A percentile compares a stretch with the other conserved stretches of the same genome.
These are phyloP conservation scores for Amaranthus tricolor DNA, from an alignment of 179 eudicot genomes.

Conservation along the genomic window DNA sequence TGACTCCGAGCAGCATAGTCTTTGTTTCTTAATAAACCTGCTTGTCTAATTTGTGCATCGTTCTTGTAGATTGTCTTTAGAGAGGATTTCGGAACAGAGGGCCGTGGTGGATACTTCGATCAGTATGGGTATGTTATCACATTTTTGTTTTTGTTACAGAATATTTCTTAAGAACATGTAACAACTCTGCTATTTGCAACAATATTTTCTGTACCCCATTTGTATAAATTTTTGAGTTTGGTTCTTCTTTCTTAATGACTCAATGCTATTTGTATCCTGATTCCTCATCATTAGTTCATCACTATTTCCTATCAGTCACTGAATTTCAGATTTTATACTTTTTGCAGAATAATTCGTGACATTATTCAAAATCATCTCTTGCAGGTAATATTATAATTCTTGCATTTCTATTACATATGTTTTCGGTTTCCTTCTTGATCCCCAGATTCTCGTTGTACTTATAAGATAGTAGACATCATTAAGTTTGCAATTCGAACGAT, in stretches of 20 bases:
- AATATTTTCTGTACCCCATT: background rate
- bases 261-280: conserved; percentile 8
- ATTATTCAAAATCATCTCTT: conserved; percentile 94
- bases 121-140: conserved; percentile 74
- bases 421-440: background rate
- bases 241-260: background rate
- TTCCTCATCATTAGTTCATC: background rate
- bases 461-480: background rate
- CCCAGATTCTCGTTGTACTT: background rate
- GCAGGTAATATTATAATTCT: conserved; percentile 53
- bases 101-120: conserved; percentile 99
- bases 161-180: background rate
- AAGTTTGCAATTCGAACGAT: background rate
- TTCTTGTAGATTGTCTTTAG: conserved; percentile 83
- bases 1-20: background rate
- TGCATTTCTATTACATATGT: background rate
- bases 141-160: background rate
- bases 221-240: background rate
- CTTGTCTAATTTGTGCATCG: conserved; percentile 9
- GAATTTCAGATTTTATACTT: background rate
- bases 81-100: conserved; percentile 98
- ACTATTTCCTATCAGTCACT: background rate
- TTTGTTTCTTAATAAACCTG: background rate
- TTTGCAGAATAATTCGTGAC: conserved; percentile 92
- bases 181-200: background rate